phyloP scores from a whole-genome alignment of 2,329 filamentous ascomycete species.

The Aspergillus calidoustus region DNA sequence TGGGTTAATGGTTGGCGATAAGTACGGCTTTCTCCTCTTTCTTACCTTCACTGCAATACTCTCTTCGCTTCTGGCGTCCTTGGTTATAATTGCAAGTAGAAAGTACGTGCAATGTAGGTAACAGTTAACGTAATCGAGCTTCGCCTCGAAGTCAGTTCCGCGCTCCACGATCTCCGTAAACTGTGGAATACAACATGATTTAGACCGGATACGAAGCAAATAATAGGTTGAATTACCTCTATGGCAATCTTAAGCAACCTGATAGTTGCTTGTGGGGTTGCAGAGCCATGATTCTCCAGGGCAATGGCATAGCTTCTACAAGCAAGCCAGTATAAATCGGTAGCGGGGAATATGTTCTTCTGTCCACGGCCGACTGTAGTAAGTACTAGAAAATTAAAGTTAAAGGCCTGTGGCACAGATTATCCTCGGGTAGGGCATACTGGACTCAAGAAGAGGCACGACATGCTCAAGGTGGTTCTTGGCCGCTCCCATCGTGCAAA shows the following conservation, averaged over 20 bases:
- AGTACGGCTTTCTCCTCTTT: slow-evolving; percentile 15
- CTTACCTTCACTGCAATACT: slow-evolving; percentile 44
- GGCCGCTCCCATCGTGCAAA: slow-evolving; percentile 25
- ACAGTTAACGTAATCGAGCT: slow-evolving; percentile 61
- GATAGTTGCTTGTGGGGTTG: slow-evolving; percentile 59
- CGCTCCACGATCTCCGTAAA: slow-evolving; percentile 46
- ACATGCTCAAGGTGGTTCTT: slow-evolving; percentile 50
- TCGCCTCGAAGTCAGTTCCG: slow-evolving; percentile 23
- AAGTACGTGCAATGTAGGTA: slow-evolving; percentile 74
- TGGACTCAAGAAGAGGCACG: slow-evolving; percentile 59
- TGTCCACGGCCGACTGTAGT: slow-evolving; percentile 48
- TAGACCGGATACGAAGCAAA: slow-evolving; percentile 37
- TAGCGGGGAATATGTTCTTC: slow-evolving; percentile 59
- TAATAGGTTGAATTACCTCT: slow-evolving; percentile 38
- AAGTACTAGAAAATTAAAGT: slow-evolving; percentile 40
- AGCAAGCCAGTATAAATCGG: slow-evolving; percentile 83
- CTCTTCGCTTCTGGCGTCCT: slow-evolving; percentile 54
- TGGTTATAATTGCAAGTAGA: slow-evolving; percentile 50
- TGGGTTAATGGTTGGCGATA: neutral
- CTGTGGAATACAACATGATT: slow-evolving; percentile 26
- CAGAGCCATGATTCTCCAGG: slow-evolving; percentile 64
- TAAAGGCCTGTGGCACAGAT: slow-evolving; percentile 43
- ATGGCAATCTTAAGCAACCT: slow-evolving; percentile 57
- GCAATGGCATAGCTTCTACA: slow-evolving; percentile 81
- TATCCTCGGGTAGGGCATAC: slow-evolving; percentile 36